Percentiles rank a stretch among this genome's conserved stretches.
Conservation (phyloP, 495 filamentous ascomycete species). For the Glonium stellatum region DNA sequence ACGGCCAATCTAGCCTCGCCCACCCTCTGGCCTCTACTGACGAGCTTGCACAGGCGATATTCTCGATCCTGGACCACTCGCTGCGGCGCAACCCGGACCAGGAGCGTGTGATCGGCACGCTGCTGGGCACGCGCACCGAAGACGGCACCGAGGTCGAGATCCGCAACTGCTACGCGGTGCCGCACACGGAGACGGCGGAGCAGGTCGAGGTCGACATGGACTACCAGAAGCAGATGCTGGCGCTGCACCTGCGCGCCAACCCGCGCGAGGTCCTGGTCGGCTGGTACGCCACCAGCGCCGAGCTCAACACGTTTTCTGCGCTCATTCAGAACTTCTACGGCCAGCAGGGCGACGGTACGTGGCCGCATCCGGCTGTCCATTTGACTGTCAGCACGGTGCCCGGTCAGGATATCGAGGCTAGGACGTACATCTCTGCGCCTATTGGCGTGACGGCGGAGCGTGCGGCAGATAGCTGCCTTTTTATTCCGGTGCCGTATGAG, state of each 20-base stretch:
- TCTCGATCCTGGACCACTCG: constrained; percentile 96
- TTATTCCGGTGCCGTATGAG: constrained; percentile 92
- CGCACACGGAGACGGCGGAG: constrained; percentile 95
- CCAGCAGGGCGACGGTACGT: constrained; percentile 90
- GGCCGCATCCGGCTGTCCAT: constrained; percentile 92
- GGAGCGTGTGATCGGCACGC: constrained; percentile 90
- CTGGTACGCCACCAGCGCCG: constrained; percentile 94
- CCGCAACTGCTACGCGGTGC: constrained; percentile 90
- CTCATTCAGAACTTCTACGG: constrained; percentile 99
- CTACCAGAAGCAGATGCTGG: constrained; percentile 98
- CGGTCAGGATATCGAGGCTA: constrained; percentile 73
- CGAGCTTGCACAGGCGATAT: constrained; percentile 64
- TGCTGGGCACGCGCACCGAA: constrained; percentile 85
- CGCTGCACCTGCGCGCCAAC: constrained; percentile 84
- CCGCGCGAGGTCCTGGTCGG: constrained; percentile 90
- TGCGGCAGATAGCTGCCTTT: constrained; percentile 87
- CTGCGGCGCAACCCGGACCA: constrained; percentile 81
- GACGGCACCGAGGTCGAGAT: constrained; percentile 96
- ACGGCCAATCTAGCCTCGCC: constrained; percentile 28
- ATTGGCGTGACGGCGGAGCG: constrained; percentile 93
- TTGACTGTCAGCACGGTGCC: constrained; percentile 85
- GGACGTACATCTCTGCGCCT: constrained; percentile 88
- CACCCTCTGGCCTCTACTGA: background rate
- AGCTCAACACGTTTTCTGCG: constrained; percentile 95
- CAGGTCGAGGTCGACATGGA: constrained; percentile 99